Base-by-base conservation (phyloP, 2,329 filamentous ascomycete genomes). In the Phialocephala subalpina region DNA sequence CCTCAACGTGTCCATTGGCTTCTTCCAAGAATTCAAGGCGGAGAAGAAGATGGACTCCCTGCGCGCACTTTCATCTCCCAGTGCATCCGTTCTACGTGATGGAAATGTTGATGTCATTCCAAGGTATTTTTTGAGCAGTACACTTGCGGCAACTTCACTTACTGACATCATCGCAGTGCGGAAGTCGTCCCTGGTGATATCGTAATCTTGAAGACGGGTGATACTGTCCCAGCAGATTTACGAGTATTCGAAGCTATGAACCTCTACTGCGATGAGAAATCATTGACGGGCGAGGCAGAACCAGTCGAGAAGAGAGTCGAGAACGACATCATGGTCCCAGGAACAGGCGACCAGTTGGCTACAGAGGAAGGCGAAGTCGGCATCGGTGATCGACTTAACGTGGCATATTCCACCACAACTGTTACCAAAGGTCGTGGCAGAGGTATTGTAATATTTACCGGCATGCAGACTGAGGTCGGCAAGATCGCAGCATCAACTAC, bases 201-300 rank as follows among this genome's bases (percentile, higher is more conserved):
- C 69, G 93, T 97, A 64, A 89, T 98, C 67, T 86, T 98, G 60
- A 92, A 94, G 62, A 95, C 95, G 2, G 96, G 96, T 60, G 96
- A 98, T 81, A 98, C 97, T 80, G 92, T 98, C 58, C 94, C 96
- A 1, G 96, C 95, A 0, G 96, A 99, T 76, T 86, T 97, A 20
- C 78, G 82, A 66, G 53, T 71, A 79, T 84, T 84, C 67, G 82
- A 86, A 69, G 81, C 79, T 35, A 86, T 89, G 81, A 89, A 89
- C 72, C 80, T 86, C 40, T 84, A 86, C 65, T 88, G 86, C 68
- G 94, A 98, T 70, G 96, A 99, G 81, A 97, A 93, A 76, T 98
- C 97, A 92, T 93, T 99, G 59, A 99, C 96, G 2, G 96, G 96
- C 67, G 96, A 99, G 81, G 92, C 95, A 1, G 94, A 97, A 85